Base-by-base conservation (phyloP, 352 stramenopile species). In the Phytophthora pinifolia region DNA sequence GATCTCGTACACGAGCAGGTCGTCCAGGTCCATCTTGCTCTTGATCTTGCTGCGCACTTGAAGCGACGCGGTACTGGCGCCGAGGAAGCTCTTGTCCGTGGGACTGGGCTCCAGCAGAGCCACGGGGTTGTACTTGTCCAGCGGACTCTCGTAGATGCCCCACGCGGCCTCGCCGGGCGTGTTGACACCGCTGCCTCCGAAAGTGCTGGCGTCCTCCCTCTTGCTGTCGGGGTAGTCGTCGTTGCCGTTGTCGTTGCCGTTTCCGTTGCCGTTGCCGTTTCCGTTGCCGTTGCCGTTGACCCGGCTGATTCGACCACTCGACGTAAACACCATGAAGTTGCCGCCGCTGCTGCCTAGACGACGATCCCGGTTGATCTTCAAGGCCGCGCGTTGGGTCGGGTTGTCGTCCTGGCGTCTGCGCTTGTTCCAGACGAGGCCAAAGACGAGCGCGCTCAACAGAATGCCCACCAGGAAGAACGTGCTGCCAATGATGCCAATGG, bases 1-100 rank as follows among this genome's bases (percentile, higher is more conserved):
- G 27, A 91, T 91, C 55, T 91, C 80, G 43, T 76, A 91, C 46
- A 88, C 80, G 6, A 91, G 68, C 14, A 91, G 54, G 34, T 91
- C 80, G 27, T 91, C 80, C 17, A 88, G 41, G 20, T 80, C 58
- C 32, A 76, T 72, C 30, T 78, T 79, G 27, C 67, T 76, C 29
- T 79, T 78, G 25, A 72, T 61, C 31, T 71, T 77, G 30, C 65
- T 74, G 33, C 65, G 65, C 6, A 29, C 51, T 25, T 74, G 65
- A n/a, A 74, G 55, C 7, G 65, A 74, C 18, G 53, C 50, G 7
- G 60, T 67, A 30, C 60, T 70, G 9, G 59, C 60, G 27, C 65
- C 55, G 20, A 59, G 50, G 32, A 53, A 59, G 39, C 37, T 55
- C n/a, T 54, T 67, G 25, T 60, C 44, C 33, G 63, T 52, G 15